phyloP scores from a whole-genome alignment of 345 rosid species.

The Cochlearia excelsa region DNA sequence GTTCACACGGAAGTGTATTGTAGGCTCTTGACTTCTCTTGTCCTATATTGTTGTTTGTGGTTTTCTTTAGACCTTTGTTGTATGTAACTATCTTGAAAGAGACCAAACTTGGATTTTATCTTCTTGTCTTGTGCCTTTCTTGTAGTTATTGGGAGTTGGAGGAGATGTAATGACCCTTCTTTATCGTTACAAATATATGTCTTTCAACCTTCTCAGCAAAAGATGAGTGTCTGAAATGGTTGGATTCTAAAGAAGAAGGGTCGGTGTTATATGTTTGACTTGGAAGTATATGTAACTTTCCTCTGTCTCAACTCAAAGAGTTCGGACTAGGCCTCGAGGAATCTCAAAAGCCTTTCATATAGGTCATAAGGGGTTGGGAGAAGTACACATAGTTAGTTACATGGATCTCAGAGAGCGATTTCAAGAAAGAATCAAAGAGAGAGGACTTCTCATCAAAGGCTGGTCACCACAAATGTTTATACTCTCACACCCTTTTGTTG shows the following conservation, averaged over 20 bases:
- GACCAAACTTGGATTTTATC: too few species aligned
- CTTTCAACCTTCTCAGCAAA: too few species aligned
- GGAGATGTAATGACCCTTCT: too few species aligned
- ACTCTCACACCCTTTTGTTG: slow-evolving; percentile 47
- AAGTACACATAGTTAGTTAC: slow-evolving; percentile 23
- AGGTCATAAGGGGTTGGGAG: slow-evolving; percentile 44
- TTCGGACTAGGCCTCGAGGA: slow-evolving; percentile 46
- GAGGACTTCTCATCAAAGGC: slow-evolving; percentile 47
- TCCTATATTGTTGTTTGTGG: too few species aligned
- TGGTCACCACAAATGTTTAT: slow-evolving; percentile 66
- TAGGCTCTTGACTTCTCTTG: too few species aligned
- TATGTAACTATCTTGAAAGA: too few species aligned
- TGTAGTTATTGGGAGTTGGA: too few species aligned
- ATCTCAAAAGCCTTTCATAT: slow-evolving; percentile 46
- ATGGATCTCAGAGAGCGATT: slow-evolving; percentile 31
- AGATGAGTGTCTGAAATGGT: slow-evolving; percentile 39
- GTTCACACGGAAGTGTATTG: too few species aligned
- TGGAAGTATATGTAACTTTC: slow-evolving; percentile 37
- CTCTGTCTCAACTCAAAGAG: slow-evolving; percentile 36
- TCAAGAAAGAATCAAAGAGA: slow-evolving; percentile 28
- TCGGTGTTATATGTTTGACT: slow-evolving; percentile 51
- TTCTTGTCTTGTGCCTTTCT: too few species aligned
- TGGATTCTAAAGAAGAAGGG: slow-evolving; percentile 27
- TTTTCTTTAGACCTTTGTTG: too few species aligned
- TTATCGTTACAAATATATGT: too few species aligned